Conservation (phyloP, 805 yeast genomes). For the Scheffersomyces amazonensis region DNA sequence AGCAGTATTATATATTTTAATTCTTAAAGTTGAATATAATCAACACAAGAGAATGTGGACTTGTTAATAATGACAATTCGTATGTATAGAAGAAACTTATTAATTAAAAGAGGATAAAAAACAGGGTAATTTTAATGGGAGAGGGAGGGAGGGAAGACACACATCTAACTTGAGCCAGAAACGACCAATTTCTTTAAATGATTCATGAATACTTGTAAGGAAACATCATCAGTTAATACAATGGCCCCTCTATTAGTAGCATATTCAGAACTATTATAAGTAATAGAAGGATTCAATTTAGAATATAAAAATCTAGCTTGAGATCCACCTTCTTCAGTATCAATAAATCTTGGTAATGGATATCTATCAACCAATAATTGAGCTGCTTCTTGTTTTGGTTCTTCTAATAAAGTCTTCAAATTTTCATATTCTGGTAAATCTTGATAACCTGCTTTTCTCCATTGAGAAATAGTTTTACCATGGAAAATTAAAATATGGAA, state of each 20-base stretch:
- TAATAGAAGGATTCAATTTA: slow-evolving; percentile 90
- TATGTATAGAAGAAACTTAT: no score
- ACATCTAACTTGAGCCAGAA: slow-evolving; percentile 36
- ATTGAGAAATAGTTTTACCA: slow-evolving; percentile 90
- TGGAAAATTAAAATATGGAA: slow-evolving; percentile 95
- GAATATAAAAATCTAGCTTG: slow-evolving; percentile 96
- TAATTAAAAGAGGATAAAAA: no score
- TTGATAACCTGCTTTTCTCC: slow-evolving; percentile 96
- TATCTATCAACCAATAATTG: slow-evolving; percentile 87
- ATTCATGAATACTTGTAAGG: slow-evolving; percentile 90
- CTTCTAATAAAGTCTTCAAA: slow-evolving; percentile 81
- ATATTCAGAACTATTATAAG: slow-evolving; percentile 62
- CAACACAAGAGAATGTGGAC: no score
- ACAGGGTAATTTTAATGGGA: no score
- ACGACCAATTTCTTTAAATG: slow-evolving; percentile 93
- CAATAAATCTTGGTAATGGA: slow-evolving; percentile 97
- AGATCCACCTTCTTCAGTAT: slow-evolving; percentile 97
- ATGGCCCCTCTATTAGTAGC: slow-evolving; percentile 56
- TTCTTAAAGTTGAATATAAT: no score
- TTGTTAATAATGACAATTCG: no score
- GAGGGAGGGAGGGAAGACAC: no score
- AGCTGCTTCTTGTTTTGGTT: slow-evolving; percentile 90
- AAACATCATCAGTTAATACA: slow-evolving; percentile 95
- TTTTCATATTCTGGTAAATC: slow-evolving; percentile 86
- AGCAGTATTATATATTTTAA: no score